Evolutionary conservation across 2,329 filamentous ascomycete species (phyloP).

Genomic region (Stenocarpella maydis): DNA sequence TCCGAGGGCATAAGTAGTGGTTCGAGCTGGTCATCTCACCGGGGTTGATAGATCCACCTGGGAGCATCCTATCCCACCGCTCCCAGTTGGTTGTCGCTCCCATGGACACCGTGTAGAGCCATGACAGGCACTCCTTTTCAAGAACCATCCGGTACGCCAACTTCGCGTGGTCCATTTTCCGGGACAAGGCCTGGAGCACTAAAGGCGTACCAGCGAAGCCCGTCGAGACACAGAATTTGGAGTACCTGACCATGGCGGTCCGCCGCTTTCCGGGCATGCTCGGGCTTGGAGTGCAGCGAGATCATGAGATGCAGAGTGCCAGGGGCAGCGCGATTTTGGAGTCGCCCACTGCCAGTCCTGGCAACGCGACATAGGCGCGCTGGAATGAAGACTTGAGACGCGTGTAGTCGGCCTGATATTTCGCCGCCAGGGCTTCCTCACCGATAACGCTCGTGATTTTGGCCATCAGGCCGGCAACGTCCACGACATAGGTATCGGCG

Average conservation of each 20-base stretch:
- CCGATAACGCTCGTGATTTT: slow-evolving; percentile 40
- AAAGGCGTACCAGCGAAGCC: slow-evolving; percentile 35
- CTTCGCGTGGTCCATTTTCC: slow-evolving; percentile 40
- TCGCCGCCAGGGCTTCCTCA: slow-evolving; percentile 34
- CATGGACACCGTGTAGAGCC: slow-evolving; percentile 50
- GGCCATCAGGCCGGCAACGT: slow-evolving; percentile 44
- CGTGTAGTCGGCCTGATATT: slow-evolving; percentile 38
- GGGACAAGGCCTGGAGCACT: slow-evolving; percentile 34
- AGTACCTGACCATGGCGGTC: slow-evolving; percentile 35
- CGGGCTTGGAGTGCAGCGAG: slow-evolving; percentile 34
- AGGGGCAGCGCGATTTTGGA: slow-evolving; percentile 43
- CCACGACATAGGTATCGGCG: slow-evolving; percentile 49
- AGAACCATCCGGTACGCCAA: slow-evolving; percentile 58
- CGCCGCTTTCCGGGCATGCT: slow-evolving; percentile 1
- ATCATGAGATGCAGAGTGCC: slow-evolving; percentile 42
- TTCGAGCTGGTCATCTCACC: slow-evolving; percentile 52
- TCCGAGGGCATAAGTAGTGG: slow-evolving; percentile 52
- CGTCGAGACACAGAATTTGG: slow-evolving; percentile 27
- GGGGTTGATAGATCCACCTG: slow-evolving; percentile 47
- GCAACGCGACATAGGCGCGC: slow-evolving; percentile 40
- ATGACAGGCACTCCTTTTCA: slow-evolving; percentile 50
- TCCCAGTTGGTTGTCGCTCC: slow-evolving; percentile 52
- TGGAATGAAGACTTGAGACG: slow-evolving; percentile 40
- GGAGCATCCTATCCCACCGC: slow-evolving; percentile 51
- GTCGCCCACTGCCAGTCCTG: slow-evolving; percentile 38